Conservation (phyloP, 83 land plant species). For the Picea abies region DNA sequence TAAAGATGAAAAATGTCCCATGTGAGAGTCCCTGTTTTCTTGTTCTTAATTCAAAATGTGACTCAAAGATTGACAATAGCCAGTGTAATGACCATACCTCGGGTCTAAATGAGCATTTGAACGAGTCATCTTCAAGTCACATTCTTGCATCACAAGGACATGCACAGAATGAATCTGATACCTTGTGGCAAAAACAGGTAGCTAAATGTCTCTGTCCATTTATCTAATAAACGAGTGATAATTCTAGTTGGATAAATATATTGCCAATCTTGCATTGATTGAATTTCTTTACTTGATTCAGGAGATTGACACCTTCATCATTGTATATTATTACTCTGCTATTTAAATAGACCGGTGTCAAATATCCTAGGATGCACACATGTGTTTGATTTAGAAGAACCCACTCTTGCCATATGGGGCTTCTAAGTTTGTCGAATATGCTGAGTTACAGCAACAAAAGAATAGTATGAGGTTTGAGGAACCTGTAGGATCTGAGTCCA, state of each 20-base stretch:
- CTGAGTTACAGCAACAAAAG: conserved; percentile 4
- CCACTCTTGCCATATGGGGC: neutral
- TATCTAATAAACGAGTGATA: neutral
- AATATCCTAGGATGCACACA: neutral
- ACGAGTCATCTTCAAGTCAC: neutral
- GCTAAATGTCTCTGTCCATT: conserved; percentile 2
- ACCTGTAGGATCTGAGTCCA: neutral
- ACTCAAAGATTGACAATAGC: neutral
- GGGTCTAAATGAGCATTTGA: neutral
- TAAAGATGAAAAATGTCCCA: conserved; percentile 11
- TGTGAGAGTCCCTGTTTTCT: conserved; percentile 1
- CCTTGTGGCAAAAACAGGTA: conserved; percentile 10
- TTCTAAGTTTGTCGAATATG: conserved; percentile 2
- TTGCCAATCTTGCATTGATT: neutral
- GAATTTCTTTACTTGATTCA: neutral
- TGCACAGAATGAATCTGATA: neutral
- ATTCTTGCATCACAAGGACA: neutral
- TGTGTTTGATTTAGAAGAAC: neutral
- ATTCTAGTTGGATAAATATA: neutral
- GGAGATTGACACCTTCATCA: neutral
- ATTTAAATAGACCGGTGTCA: neutral
- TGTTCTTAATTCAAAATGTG: conserved; percentile 3
- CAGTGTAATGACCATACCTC: conserved; percentile 1
- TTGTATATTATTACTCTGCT: neutral
- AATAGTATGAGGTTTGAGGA: neutral